phyloP scores from a whole-genome alignment of 2,329 filamentous ascomycete species.

The Microdochium paspali region DNA sequence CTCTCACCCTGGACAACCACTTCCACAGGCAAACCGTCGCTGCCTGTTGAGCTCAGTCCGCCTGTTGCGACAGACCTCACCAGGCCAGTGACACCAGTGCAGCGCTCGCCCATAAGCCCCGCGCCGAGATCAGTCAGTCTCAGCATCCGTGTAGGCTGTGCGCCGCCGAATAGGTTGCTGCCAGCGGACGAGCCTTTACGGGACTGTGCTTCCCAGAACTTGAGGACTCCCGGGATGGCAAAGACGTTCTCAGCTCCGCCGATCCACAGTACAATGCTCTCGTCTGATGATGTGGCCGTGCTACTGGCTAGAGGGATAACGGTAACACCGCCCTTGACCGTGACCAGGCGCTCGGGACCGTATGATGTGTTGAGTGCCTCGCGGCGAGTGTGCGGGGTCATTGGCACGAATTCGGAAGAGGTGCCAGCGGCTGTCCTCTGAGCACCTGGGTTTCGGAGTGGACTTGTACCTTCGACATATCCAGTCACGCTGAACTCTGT shows the following conservation, averaged over 20 bases:
- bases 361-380: slow-evolving; percentile 38
- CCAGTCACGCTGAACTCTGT: slow-evolving; percentile 50
- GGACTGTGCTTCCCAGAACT: slow-evolving; percentile 52
- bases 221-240: slow-evolving; percentile 42
- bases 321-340: slow-evolving; percentile 42
- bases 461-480: slow-evolving; percentile 50
- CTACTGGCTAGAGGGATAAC: slow-evolving; percentile 34
- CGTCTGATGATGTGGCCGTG: slow-evolving; percentile 36
- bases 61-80: slow-evolving; percentile 21
- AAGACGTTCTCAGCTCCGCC: slow-evolving; percentile 46
- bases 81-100: slow-evolving; percentile 39
- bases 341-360: slow-evolving; percentile 39
- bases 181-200: slow-evolving; percentile 39
- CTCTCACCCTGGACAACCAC: slow-evolving; percentile 46
- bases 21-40: slow-evolving; percentile 38
- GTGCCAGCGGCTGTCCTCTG: slow-evolving; percentile 23
- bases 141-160: slow-evolving; percentile 45
- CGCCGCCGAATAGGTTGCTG: slow-evolving; percentile 45
- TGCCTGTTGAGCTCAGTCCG: slow-evolving; percentile 10
- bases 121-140: slow-evolving; percentile 42
- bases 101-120: slow-evolving; percentile 47
- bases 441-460: slow-evolving; percentile 34
- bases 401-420: slow-evolving; percentile 46
- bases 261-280: slow-evolving; percentile 48
- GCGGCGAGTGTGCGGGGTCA: slow-evolving; percentile 53